These are phyloP conservation scores for Cydonia oblonga DNA, from an alignment of 331 rosid genomes.

Conservation along the genomic window DNA sequence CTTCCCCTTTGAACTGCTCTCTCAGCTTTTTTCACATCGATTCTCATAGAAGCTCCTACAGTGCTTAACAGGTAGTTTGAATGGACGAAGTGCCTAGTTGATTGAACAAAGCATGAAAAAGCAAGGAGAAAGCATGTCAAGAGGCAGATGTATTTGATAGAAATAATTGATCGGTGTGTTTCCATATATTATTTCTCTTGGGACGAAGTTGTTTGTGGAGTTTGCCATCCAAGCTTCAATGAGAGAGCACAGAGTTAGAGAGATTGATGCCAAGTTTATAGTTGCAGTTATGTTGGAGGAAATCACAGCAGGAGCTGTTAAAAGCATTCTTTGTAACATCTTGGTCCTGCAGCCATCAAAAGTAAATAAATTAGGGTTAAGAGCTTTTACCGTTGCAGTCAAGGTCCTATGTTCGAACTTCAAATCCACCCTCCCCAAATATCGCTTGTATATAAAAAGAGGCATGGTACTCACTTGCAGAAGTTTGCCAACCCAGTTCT, in stretches of 20 bases:
- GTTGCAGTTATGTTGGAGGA: slow-evolving; percentile 11
- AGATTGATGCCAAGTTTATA: slow-evolving; percentile 33
- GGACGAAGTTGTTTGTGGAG: slow-evolving; percentile 17
- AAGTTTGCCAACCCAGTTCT: slow-evolving; percentile 49
- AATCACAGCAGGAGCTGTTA: slow-evolving; percentile 26
- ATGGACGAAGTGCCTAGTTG: slow-evolving; percentile 55
- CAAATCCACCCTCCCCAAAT: no score
- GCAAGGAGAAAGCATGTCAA: slow-evolving; percentile 53
- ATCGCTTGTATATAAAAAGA: not conserved
- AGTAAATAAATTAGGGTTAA: not conserved
- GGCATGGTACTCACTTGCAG: slow-evolving; percentile 31
- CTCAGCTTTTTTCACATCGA: slow-evolving; percentile 22
- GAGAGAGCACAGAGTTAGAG: slow-evolving; percentile 50
- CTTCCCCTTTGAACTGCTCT: slow-evolving; percentile 46
- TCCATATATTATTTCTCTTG: slow-evolving; percentile 39
- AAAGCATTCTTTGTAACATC: slow-evolving; percentile 20
- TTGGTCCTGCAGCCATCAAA: slow-evolving; percentile 18
- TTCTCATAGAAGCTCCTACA: slow-evolving; percentile 22
- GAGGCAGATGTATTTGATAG: slow-evolving; percentile 49
- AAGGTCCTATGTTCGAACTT: not conserved
- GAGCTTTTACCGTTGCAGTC: not conserved
- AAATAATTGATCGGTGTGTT: slow-evolving; percentile 27
- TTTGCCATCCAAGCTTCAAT: slow-evolving; percentile 65
- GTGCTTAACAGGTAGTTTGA: slow-evolving; percentile 56
- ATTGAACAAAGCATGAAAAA: slow-evolving; percentile 56